phyloP scores from a whole-genome alignment of 208 protist species.

The Perkinsela sp. region DNA sequence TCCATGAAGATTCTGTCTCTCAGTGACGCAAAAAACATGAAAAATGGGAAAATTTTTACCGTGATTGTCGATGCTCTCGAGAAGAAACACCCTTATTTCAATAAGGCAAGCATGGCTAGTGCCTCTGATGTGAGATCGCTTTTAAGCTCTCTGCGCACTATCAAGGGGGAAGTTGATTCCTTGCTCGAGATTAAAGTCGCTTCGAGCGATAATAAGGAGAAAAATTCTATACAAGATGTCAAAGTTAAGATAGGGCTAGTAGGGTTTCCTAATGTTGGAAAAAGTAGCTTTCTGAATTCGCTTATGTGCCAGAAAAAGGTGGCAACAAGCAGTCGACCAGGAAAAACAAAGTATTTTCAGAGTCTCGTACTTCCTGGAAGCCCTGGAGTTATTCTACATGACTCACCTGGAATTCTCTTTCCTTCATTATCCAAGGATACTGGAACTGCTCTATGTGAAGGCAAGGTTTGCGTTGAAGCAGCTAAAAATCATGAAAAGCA shows the following conservation, averaged over 20 bases:
- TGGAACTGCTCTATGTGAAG: neutral
- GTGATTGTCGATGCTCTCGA: neutral
- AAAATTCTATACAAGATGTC: neutral
- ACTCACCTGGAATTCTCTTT: conserved; percentile 93
- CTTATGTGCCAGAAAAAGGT: conserved; percentile 75
- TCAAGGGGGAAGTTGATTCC: neutral
- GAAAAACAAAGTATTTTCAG: conserved; percentile 96
- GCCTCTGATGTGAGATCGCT: neutral
- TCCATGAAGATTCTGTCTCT: neutral
- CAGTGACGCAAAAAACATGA: too few species aligned
- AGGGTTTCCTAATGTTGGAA: conserved; percentile 95
- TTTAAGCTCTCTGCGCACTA: neutral
- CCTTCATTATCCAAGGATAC: conserved; percentile 25
- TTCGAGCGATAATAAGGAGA: neutral
- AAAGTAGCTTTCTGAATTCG: conserved; percentile 88
- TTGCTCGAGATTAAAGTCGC: neutral
- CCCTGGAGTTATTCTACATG: conserved; percentile 66
- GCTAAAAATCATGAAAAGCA: neutral
- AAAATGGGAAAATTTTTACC: too few species aligned
- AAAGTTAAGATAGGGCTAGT: conserved; percentile 73
- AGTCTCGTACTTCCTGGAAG: conserved; percentile 72
- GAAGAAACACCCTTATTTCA: neutral
- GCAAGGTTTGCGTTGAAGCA: neutral
- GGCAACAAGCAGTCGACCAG: conserved; percentile 75
- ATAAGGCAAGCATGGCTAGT: neutral